A percentile compares a stretch with the other conserved stretches of the same genome.
Conservation (phyloP, 192 early-diverging fungal species). For the Paraglomus brasilianum region DNA sequence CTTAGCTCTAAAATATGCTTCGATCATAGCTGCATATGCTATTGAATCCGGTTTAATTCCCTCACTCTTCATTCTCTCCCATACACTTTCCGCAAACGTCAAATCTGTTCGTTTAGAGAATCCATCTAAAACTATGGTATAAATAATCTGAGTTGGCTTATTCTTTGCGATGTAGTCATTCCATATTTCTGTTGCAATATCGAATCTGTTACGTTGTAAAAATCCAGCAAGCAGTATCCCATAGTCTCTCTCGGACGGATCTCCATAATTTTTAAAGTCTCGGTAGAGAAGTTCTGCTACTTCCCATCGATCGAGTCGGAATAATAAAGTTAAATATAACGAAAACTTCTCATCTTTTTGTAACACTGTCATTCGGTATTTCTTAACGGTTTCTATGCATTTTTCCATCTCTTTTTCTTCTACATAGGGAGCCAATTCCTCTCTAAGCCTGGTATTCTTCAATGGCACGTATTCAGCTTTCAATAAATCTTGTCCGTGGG, state of each 20-base stretch:
- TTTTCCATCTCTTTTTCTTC: too few relatives aligned
- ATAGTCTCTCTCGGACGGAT: neutral
- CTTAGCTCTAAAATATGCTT: conserved; percentile 11
- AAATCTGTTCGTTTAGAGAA: conserved; percentile 11
- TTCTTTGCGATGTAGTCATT: neutral
- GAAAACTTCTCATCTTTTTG: too few relatives aligned
- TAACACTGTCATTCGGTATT: too few relatives aligned
- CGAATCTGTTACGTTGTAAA: conserved; percentile 8
- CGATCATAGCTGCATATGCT: conserved; percentile 23
- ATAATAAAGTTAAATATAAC: too few relatives aligned
- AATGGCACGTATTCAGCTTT: too few relatives aligned
- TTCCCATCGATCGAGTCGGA: too few relatives aligned
- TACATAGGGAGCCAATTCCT: too few relatives aligned
- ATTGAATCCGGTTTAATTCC: conserved; percentile 18
- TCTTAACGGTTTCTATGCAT: too few relatives aligned
- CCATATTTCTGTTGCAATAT: neutral
- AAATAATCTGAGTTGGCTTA: conserved; percentile 4
- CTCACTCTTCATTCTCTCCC: conserved; percentile 15
- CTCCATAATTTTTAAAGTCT: too few relatives aligned
- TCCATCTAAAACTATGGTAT: conserved; percentile 8
- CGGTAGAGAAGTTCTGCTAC: too few relatives aligned
- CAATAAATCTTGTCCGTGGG: too few relatives aligned
- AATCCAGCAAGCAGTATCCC: conserved; percentile 20
- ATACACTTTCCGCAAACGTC: neutral
- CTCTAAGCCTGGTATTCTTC: too few relatives aligned